phyloP scores from a whole-genome alignment of 169 alveolate genomes.

The Plasmodium sp. region DNA sequence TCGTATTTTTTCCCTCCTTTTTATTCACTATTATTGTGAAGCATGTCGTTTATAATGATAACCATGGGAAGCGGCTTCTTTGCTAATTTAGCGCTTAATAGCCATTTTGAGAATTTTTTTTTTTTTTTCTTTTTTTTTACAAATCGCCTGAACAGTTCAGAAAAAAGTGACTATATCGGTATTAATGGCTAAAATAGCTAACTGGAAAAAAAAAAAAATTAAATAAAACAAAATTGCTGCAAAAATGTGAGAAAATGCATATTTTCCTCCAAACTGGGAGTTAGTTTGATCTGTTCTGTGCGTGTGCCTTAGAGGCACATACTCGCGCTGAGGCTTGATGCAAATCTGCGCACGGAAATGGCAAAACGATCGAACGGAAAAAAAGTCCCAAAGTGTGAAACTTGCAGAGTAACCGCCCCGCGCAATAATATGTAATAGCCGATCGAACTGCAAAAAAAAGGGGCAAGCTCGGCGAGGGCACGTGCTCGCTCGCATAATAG shows the following conservation, averaged over 20 bases:
- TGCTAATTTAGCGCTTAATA: background rate
- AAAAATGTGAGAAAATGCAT: background rate
- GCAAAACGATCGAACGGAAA: background rate
- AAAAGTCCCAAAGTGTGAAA: background rate
- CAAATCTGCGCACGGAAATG: background rate
- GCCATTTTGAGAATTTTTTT: background rate
- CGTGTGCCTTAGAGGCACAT: background rate
- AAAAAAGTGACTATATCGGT: background rate
- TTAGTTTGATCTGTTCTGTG: background rate
- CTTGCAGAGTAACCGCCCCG: background rate
- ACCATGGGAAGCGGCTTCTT: background rate
- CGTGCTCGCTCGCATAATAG: background rate
- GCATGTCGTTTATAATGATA: background rate
- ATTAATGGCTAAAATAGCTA: background rate
- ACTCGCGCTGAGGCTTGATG: background rate
- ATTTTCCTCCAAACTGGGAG: background rate
- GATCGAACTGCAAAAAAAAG: background rate
- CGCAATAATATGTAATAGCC: background rate
- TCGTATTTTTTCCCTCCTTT: background rate
- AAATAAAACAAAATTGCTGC: background rate
- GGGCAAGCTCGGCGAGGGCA: background rate
- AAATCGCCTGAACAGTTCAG: constrained; percentile 1
- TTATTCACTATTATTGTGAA: background rate
- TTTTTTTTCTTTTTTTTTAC: background rate
- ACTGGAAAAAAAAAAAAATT: background rate